phyloP scores from a whole-genome alignment of 1,139 yeast species.

The Nakaseomyces sp. region DNA sequence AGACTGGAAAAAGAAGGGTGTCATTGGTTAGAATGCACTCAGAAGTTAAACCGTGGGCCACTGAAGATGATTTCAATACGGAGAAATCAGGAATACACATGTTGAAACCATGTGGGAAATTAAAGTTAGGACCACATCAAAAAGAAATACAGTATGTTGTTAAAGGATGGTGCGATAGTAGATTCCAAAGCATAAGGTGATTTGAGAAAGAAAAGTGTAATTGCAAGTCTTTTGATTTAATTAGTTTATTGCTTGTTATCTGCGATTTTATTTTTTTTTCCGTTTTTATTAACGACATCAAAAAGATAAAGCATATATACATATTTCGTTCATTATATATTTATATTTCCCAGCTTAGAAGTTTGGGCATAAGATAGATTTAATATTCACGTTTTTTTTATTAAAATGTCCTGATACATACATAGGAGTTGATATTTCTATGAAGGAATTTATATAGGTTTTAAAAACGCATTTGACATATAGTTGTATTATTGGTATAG shows the following conservation, averaged over 20 bases:
- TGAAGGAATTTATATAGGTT: too few relatives aligned
- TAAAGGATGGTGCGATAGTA: constrained; percentile 30
- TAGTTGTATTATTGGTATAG: too few relatives aligned
- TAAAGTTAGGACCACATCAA: constrained; percentile 12
- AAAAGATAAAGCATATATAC: too few relatives aligned
- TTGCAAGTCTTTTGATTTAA: too few relatives aligned
- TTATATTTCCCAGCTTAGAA: too few relatives aligned
- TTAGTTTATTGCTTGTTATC: too few relatives aligned
- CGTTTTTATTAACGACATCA: too few relatives aligned
- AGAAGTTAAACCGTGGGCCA: constrained; percentile 26
- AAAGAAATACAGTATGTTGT: constrained; percentile 28
- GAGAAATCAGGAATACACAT: constrained; percentile 12
- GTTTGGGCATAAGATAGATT: neutral
- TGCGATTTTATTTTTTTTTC: too few relatives aligned
- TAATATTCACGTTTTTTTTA: neutral
- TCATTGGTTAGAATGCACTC: constrained; percentile 26
- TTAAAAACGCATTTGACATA: too few relatives aligned
- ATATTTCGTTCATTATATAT: too few relatives aligned
- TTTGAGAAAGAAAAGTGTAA: neutral
- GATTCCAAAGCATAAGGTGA: constrained; percentile 15
- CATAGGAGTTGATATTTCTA: too few relatives aligned
- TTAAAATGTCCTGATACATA: too few relatives aligned
- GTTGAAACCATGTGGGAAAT: constrained; percentile 28
- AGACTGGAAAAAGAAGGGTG: constrained; percentile 7
- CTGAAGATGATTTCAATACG: constrained; percentile 7